phyloP scores from a whole-genome alignment of 805 yeast species.

The Lachancea cidri region DNA sequence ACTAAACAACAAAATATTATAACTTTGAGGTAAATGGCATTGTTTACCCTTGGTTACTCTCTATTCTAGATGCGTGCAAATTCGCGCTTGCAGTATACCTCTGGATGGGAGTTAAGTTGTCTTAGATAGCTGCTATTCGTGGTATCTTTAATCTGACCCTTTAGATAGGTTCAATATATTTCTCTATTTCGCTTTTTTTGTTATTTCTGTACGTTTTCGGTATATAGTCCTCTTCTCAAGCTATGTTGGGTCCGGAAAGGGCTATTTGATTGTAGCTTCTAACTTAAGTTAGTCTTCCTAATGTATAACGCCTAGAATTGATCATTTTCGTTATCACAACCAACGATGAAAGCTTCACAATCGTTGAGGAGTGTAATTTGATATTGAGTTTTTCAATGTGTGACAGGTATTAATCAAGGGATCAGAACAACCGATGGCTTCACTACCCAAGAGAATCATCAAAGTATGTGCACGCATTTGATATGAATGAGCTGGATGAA shows the following conservation, averaged over 20 bases:
- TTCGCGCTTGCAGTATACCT: too few species aligned
- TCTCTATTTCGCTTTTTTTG: neutral
- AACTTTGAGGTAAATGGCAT: neutral
- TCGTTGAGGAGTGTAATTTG: too few species aligned
- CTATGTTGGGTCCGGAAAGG: too few species aligned
- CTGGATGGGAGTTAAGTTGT: neutral
- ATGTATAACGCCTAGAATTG: too few species aligned
- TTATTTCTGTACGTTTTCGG: neutral
- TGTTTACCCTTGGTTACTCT: neutral
- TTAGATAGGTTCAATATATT: constrained; percentile 1
- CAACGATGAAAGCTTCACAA: too few species aligned
- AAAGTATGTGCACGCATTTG: constrained; percentile 58
- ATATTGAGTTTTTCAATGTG: too few species aligned
- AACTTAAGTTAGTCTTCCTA: too few species aligned
- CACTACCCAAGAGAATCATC: constrained; percentile 83
- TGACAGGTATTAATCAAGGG: too few species aligned
- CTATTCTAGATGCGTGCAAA: neutral
- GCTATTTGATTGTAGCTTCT: too few species aligned
- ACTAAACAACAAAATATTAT: too few species aligned
- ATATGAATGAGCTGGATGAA: too few species aligned
- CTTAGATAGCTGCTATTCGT: constrained; percentile 6
- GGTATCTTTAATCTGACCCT: neutral
- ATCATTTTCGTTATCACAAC: too few species aligned
- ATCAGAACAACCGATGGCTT: constrained; percentile 21
- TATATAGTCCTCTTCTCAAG: neutral